phyloP scores from a whole-genome alignment of 2,329 filamentous ascomycete species.

The Exophiala xenobiotica region DNA sequence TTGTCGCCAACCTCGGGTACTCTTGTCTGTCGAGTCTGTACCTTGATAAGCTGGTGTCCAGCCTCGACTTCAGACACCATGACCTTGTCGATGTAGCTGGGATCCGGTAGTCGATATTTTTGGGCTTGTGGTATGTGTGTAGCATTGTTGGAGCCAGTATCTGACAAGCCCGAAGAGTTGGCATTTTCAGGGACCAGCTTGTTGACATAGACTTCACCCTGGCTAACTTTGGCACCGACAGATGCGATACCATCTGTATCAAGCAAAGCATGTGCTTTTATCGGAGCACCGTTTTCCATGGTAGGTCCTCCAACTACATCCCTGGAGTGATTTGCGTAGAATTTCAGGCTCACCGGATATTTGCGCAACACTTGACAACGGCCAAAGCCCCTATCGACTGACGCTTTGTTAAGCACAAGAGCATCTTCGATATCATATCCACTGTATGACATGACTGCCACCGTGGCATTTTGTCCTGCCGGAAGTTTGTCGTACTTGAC shows the following conservation, averaged over 20 bases:
- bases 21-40: slow-evolving; percentile 93
- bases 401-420: slow-evolving; percentile 93
- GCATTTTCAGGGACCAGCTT: slow-evolving; percentile 83
- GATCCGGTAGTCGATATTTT: slow-evolving; percentile 80
- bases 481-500: slow-evolving; percentile 97
- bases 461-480: slow-evolving; percentile 92
- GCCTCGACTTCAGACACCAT: slow-evolving; percentile 88
- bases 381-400: slow-evolving; percentile 90
- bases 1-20: slow-evolving; percentile 96
- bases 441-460: slow-evolving; percentile 98
- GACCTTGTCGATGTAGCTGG: slow-evolving; percentile 91
- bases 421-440: slow-evolving; percentile 99
- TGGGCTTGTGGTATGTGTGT: slow-evolving; percentile 40
- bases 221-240: slow-evolving; percentile 75
- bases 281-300: slow-evolving; percentile 56
- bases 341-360: slow-evolving; percentile 79
- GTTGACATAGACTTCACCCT: slow-evolving; percentile 84
- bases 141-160: slow-evolving; percentile 53
- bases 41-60: slow-evolving; percentile 84
- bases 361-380: slow-evolving; percentile 98
- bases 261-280: slow-evolving; percentile 69
- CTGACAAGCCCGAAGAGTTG: slow-evolving; percentile 65
- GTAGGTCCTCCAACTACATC: slow-evolving; percentile 59
- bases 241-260: slow-evolving; percentile 85
- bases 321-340: slow-evolving; percentile 76